Evolutionary conservation across 352 stramenopile species (phyloP).

Genomic region (Globisporangium recalcitrans): DNA sequence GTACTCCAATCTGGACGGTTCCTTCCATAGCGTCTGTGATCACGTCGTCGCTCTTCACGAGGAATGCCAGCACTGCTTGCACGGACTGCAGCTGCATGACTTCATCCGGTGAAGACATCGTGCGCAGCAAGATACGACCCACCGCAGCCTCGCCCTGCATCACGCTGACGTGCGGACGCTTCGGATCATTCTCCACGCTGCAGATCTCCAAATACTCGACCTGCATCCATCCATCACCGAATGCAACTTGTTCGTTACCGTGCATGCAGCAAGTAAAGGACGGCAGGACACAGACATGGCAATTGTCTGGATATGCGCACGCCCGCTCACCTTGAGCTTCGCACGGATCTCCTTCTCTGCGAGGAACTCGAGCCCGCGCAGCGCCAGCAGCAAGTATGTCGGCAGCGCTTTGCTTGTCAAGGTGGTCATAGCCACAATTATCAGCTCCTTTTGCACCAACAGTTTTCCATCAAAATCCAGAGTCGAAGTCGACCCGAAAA

Average conservation of each 20-base stretch:
- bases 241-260: no score
- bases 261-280: no score
- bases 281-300: no score
- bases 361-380: constrained; percentile 70
- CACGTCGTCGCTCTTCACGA: constrained; percentile 52
- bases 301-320: no score
- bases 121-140: constrained; percentile 58
- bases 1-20: constrained; percentile 57
- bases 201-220: constrained; percentile 59
- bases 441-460: not conserved
- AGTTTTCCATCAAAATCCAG: not conserved
- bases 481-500: not conserved
- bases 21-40: constrained; percentile 42
- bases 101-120: constrained; percentile 37
- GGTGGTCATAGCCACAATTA: not conserved
- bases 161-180: constrained; percentile 52
- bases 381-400: constrained; percentile 72
- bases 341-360: constrained; percentile 60
- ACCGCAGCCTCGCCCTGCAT: constrained; percentile 71
- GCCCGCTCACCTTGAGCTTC: constrained; percentile 46
- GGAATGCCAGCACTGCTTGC: constrained; percentile 50
- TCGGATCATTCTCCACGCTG: constrained; percentile 55
- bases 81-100: constrained; percentile 55
- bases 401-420: not conserved
- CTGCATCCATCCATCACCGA: constrained; percentile 21